Base-by-base conservation (phyloP, 108 stramenopile genomes). In the Parietichytrium sp. region DNA sequence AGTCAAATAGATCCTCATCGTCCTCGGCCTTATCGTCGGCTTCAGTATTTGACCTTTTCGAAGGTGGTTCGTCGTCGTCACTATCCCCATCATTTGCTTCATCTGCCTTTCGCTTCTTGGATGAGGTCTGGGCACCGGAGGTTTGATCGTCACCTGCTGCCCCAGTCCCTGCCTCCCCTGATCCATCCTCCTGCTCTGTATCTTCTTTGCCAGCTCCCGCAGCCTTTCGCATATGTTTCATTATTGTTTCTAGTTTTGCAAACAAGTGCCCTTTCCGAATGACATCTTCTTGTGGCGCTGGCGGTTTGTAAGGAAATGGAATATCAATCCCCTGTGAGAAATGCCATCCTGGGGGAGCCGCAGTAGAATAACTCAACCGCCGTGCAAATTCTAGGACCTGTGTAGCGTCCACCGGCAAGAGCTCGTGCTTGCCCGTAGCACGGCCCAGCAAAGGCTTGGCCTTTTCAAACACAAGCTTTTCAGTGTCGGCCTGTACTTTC, bases 261-360 rank as follows among this genome's bases (percentile, higher is more conserved):
- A 72, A 72, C 23, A 72, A 42, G 33, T 45, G 45, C 6, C 38
- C 45, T 33, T 72, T 72, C 38, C 61, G 61, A 45, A 72, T 72
- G 38, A 45, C 38, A 33, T 72, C 61, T 27, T 72, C 61, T 2
- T 72, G 61, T 6, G 61, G 61, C 6, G 61, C 61, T 6, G 61
- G 38, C 45, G 61, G 61, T 42, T 72, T 72, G 3, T 45, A 72
- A 10, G 61, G 61, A 8, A 72, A 33, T 6, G 61, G 61, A 20
- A 72, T 72, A 8, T 33, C 61, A 13, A 25, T 42, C 10, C 61
- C 61, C 20, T 72, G 61, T 1, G 61, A 72, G 33, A 25, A 72
- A 20, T 72, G 61, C 61, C 61, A 72, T 25, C 61, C 61, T 6
- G 61, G 61, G 1, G 61, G 61, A 16, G 61, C 61, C 29, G 61